These are phyloP conservation scores for Adenanthera pavonina DNA, from an alignment of 306 rosid genomes.

Conservation along the genomic window DNA sequence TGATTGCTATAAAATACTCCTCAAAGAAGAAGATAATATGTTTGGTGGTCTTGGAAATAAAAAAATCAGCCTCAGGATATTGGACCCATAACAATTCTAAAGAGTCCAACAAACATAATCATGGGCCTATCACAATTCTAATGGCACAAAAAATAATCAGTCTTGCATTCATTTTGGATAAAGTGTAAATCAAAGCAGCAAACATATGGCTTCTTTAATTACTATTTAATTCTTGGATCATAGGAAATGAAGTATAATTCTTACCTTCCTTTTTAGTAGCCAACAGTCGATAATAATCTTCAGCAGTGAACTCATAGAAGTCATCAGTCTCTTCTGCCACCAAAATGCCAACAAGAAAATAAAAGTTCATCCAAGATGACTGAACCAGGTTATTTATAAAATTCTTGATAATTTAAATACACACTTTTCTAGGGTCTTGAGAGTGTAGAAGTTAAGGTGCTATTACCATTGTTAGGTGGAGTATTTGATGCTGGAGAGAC, in stretches of 20 bases:
- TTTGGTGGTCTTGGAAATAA: neutral
- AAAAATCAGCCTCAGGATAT: neutral
- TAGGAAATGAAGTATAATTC: slow-evolving; percentile 1
- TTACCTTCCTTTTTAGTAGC: slow-evolving; percentile 78
- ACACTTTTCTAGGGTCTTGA: neutral
- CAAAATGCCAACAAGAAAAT: slow-evolving; percentile 30
- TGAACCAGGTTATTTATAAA: neutral
- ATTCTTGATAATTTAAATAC: neutral
- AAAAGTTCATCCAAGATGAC: slow-evolving; percentile 4
- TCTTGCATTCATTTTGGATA: neutral
- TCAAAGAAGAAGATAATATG: neutral
- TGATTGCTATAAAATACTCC: neutral
- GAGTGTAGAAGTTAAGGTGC: slow-evolving; percentile 5
- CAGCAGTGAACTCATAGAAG: slow-evolving; percentile 78
- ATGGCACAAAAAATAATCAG: neutral
- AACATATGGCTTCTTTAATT: neutral
- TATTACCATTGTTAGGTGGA: slow-evolving; percentile 52
- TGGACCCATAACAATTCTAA: neutral
- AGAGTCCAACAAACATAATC: neutral
- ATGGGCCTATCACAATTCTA: neutral
- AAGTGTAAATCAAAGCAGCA: slow-evolving; percentile 1
- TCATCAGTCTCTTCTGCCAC: slow-evolving; percentile 68
- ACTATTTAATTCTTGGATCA: neutral
- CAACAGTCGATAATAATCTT: slow-evolving; percentile 71
- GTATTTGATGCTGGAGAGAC: slow-evolving; percentile 55